Base-by-base conservation (phyloP, 1,284 basidiomycete genomes). In the Malassezia psittaci region DNA sequence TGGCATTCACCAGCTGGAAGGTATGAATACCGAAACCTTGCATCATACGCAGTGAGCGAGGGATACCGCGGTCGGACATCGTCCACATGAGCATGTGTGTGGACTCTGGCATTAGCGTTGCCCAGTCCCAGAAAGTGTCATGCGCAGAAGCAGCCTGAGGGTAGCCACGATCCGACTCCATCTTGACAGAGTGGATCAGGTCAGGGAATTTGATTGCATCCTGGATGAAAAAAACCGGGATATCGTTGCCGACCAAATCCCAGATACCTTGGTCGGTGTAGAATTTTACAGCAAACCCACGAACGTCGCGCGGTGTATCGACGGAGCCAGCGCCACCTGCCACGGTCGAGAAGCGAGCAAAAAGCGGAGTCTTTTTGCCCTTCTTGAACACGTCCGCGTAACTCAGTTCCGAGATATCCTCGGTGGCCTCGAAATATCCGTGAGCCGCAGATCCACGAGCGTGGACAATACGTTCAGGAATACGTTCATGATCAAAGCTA, bases 161-260 rank as follows among this genome's bases (percentile, higher is more conserved):
- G 76, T 90, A 54, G 11, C 52, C 86, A 9, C 87, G 89, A 75
- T 88, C 24, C 3, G 43, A 24, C 13, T 45, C 43, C 68, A 88
- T 83, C 81, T 94, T 93, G 77, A 90, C 88, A 37, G 88, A 90
- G 79, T 93, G 90, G 67, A 93, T 91, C 78, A 94, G 91, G 79
- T 88, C 83, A 9, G 80, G 79, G 72, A 81, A 81, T 36, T 49
- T 45, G 33, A 43, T 56, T 6, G 54, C 42, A 43, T 76, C 77
- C 43, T 76, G 72, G 29, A 77, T 51, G 63, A 72, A 73, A 60
- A 75, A 74, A 16, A 72, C 62, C 3, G 66, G 69, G 1, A 68
- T 67, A 52, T 69, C 65, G 58, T 70, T 63, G 21, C 60, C 53
- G 15, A 61, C 60, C 49, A 53, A 43, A 36, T 64, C 57, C 36